Conservation (phyloP, 2,329 filamentous ascomycete species). For the Paramyrothecium roridum region DNA sequence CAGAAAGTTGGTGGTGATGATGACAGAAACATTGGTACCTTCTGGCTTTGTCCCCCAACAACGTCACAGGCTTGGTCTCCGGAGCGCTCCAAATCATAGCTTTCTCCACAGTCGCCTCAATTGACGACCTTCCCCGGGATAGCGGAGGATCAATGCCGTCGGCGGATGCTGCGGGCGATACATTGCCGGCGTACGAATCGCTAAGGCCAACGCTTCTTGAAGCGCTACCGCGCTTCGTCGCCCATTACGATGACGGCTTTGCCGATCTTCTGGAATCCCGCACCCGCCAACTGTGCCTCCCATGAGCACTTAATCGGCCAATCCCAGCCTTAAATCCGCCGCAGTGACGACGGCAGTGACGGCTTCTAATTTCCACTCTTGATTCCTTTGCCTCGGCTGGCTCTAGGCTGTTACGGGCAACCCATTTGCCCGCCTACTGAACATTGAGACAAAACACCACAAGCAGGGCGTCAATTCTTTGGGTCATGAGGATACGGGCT, state of each 20-base stretch:
- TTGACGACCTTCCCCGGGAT: background rate
- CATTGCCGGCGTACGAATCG: background rate
- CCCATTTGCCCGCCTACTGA: background rate
- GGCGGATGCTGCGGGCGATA: background rate
- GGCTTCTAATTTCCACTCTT: background rate
- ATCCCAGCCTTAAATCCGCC: background rate
- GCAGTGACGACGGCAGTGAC: background rate
- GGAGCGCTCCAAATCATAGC: background rate
- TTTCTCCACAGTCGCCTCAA: background rate
- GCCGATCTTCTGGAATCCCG: background rate
- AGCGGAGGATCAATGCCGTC: background rate
- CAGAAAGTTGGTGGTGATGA: too few relatives aligned
- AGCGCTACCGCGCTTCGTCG: background rate
- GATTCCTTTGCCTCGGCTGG: background rate
- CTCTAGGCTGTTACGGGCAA: background rate
- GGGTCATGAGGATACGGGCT: too few relatives aligned
- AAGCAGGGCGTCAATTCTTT: too few relatives aligned
- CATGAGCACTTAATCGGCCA: background rate
- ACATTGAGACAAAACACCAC: too few relatives aligned
- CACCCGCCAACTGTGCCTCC: background rate
- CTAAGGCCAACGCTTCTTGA: background rate
- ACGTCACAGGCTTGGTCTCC: background rate
- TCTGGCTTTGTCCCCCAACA: background rate
- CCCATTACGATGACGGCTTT: background rate
- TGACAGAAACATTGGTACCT: too few relatives aligned